Evolutionary conservation across 352 stramenopile genomes (phyloP).

Genomic region (Phytophthora macrochlamydospora): DNA sequence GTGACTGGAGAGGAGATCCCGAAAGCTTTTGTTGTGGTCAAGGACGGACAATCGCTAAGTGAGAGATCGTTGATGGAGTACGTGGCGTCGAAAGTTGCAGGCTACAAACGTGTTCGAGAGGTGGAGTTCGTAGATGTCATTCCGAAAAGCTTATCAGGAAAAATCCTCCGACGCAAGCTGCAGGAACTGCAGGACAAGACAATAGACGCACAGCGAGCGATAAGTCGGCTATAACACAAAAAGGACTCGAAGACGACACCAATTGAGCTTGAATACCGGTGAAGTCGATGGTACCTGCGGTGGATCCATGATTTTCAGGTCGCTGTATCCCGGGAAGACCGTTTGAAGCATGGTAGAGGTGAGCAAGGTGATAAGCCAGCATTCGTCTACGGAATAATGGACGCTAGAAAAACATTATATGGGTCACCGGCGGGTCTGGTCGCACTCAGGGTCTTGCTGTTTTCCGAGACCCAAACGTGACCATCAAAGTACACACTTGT

Average conservation of each 20-base stretch:
- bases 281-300: no score
- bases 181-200: conserved; percentile 44
- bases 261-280: no score
- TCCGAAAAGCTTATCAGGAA: conserved; percentile 89
- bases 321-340: no score
- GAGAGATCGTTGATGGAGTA: conserved; percentile 45
- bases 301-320: no score
- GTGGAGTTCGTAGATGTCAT: conserved; percentile 88
- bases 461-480: no score
- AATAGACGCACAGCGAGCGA: conserved; percentile 25
- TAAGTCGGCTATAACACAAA: conserved; percentile 13
- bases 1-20: conserved; percentile 82
- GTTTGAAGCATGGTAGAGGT: no score
- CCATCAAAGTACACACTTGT: no score
- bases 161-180: conserved; percentile 87
- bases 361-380: no score
- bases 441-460: no score
- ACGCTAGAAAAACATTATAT: no score
- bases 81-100: conserved; percentile 78
- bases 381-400: no score
- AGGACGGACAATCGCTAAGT: conserved; percentile 31
- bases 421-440: no score
- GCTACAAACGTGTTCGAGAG: conserved; percentile 88
- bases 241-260: neutral
- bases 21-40: conserved; percentile 90